A percentile compares a stretch with the other conserved stretches of the same genome.
Conservation (phyloP, 2,329 filamentous ascomycete genomes). For the Thermochaetoides dissita region DNA sequence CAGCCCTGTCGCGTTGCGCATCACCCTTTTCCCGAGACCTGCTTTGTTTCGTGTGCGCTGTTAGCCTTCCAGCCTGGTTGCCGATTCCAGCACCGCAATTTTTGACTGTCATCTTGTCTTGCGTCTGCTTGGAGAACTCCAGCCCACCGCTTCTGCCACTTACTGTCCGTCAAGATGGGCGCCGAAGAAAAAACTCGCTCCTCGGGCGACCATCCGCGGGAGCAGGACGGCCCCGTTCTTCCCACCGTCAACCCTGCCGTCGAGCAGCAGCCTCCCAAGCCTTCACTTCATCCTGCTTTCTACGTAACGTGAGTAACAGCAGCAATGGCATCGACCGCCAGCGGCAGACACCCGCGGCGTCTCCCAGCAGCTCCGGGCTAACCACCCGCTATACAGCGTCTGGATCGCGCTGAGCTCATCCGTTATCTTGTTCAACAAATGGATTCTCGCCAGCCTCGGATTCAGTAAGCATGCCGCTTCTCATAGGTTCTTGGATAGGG, state of each 20-base stretch:
- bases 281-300: slow-evolving; percentile 61
- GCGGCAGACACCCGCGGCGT: no score
- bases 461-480: slow-evolving; percentile 51
- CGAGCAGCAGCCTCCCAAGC: slow-evolving; percentile 55
- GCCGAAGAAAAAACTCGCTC: slow-evolving; percentile 69
- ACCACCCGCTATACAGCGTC: slow-evolving; percentile 35
- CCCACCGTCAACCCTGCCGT: slow-evolving; percentile 66
- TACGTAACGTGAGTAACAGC: slow-evolving; percentile 54
- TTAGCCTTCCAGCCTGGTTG: slow-evolving; percentile 5
- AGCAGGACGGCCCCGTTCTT: slow-evolving; percentile 47
- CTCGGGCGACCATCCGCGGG: slow-evolving; percentile 61
- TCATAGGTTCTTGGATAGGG: no score
- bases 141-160: no score
- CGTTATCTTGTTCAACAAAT: slow-evolving; percentile 99
- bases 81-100: slow-evolving; percentile 6
- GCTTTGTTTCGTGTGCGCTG: neutral
- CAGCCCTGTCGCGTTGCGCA: slow-evolving; percentile 3
- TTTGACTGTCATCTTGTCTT: neutral
- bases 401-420: slow-evolving; percentile 91
- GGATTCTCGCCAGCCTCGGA: slow-evolving; percentile 72
- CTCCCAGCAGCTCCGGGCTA: no score
- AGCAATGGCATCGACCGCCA: neutral
- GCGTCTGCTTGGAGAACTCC: no score
- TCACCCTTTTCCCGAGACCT: slow-evolving; percentile 3
- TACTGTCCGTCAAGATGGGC: slow-evolving; percentile 33